Percentiles rank a stretch among this genome's conserved stretches.
phyloP scores from a whole-genome alignment of 176 grass and related monocot species.

The Phyllostachys edulis region DNA sequence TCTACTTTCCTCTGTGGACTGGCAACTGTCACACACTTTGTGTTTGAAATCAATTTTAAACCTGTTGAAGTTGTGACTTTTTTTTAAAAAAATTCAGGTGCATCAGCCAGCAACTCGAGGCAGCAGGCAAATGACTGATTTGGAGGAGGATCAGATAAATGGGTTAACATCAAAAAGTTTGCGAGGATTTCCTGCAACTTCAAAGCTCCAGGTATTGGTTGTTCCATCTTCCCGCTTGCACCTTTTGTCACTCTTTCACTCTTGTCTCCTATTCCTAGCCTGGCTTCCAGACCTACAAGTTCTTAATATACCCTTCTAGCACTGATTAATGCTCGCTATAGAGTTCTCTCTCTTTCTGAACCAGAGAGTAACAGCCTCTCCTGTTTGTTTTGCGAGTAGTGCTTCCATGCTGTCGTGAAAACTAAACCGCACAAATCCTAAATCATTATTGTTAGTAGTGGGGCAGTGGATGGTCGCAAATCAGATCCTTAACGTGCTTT shows the following conservation, averaged over 20 bases:
- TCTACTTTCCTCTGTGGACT: background rate
- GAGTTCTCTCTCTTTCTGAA: background rate
- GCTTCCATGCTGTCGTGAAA: background rate
- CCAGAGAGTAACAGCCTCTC: conserved; percentile 2
- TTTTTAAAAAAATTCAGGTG: conserved; percentile 35
- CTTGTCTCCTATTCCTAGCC: conserved; percentile 2
- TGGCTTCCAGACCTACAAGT: background rate
- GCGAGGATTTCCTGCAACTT: conserved; percentile 40
- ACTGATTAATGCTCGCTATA: background rate
- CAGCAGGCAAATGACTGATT: conserved; percentile 34
- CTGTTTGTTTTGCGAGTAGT: background rate
- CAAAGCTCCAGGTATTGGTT: conserved; percentile 60
- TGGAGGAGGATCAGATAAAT: conserved; percentile 52
- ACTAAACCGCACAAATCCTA: background rate
- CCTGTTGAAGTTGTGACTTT: background rate
- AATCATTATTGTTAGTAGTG: background rate
- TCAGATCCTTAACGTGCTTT: background rate
- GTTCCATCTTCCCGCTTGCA: background rate
- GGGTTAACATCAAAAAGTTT: conserved; percentile 44
- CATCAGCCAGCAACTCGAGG: conserved; percentile 31
- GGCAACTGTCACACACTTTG: background rate
- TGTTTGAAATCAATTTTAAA: conserved; percentile 3
- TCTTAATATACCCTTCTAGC: background rate
- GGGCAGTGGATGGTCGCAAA: background rate
- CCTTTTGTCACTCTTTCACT: conserved; percentile 2